These are phyloP conservation scores for Aegilops speltoides DNA, from an alignment of 176 grass and related monocot genomes.

Conservation along the genomic window DNA sequence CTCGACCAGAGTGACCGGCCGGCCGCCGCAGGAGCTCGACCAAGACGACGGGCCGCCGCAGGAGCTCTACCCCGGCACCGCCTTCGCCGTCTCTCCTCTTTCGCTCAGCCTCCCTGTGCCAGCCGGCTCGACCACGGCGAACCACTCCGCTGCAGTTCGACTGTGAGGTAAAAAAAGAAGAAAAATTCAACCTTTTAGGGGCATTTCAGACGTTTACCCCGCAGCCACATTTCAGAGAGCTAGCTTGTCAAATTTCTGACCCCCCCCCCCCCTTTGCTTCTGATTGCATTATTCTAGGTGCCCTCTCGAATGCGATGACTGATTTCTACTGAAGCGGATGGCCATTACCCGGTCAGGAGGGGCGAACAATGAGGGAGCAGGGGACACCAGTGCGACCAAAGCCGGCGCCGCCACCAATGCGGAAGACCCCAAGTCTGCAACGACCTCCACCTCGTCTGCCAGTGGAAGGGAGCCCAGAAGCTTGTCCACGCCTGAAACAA, in stretches of 20 bases:
- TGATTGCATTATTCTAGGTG: background rate
- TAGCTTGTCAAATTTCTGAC: background rate
- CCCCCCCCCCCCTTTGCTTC: background rate
- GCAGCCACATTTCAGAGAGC: no score
- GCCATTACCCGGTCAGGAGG: constrained; percentile 55
- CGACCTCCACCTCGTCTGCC: background rate
- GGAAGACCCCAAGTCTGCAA: background rate
- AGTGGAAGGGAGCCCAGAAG: constrained; percentile 28
- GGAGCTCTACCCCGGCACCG: no score
- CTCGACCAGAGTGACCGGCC: no score
- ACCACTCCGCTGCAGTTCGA: no score
- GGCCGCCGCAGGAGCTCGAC: no score
- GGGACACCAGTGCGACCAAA: background rate
- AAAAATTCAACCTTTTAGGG: no score
- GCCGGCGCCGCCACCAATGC: background rate
- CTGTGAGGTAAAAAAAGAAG: no score
- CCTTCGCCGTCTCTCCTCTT: no score
- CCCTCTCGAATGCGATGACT: background rate
- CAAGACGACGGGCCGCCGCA: no score
- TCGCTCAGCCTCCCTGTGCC: no score
- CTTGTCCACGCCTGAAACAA: background rate
- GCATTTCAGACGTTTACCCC: no score
- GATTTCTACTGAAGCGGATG: constrained; percentile 29
- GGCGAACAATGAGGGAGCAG: constrained; percentile 6
- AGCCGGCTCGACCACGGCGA: no score